Evolutionary conservation across 352 stramenopile genomes (phyloP), one percentile per base, ranked within the genome.

Genomic region (Phytophthora pseudosyringae): DNA sequence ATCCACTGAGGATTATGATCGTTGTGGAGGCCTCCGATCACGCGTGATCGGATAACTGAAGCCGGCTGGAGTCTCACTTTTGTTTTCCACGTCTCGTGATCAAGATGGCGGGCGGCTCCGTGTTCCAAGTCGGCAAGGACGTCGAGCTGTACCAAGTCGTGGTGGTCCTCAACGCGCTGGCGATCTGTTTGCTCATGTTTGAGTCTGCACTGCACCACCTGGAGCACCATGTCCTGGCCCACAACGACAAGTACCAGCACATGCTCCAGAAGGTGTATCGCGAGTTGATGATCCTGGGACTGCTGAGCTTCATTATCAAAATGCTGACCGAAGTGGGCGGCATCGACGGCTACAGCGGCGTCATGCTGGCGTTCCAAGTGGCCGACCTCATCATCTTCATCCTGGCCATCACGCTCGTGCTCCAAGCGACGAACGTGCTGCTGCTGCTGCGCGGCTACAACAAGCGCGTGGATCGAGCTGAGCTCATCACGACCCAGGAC

Each of bases 251-350:
- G 65, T 90, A 87, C 53, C 48, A 83, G 47, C 67, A 84, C 41
- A 90, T 90, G 62, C 59, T 90, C 45, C 80, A 72, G 54, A 90
- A 90, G 46, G 70, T 76, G 8, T 89, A 77, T 51, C 66, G 70
- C 46, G 80, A 89, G 45, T 52, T 89, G n/a, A 87, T 87, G 80
- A 74, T 89, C 26, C 71, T 89, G 3, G 79, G 79, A 0, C 21
- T 88, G 16, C 76, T 88, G 28, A 76, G 77, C 5, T 68, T 89
- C 40, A 46, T 65, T 9, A 57, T 89, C 55, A 89, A 89, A 56
- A 48, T 86, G 26, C 55, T 71, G 25, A 78, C 77, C 4, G 76
- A 85, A 56, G 51, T 72, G 26, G 50, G 54, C 8, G 59, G 64
- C 28, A 60, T 77, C 2, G 51, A 85, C 33, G 52, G 56, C 15